Evolutionary conservation across 2,329 filamentous ascomycete species (phyloP).

Genomic region (Scedosporium apiospermum): DNA sequence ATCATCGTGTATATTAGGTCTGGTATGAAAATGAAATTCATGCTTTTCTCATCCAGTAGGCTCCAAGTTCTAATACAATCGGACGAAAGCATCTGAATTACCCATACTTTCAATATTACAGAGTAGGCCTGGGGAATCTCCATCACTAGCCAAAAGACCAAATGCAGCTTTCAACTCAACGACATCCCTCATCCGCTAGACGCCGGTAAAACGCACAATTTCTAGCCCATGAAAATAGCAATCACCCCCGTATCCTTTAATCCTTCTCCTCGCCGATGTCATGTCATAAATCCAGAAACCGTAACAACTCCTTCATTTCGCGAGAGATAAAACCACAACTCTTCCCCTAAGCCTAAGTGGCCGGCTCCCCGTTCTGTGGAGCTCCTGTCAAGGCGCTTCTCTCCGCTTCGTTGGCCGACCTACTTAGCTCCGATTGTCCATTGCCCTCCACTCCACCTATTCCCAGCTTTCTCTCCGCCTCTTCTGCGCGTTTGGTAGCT

Average conservation of each 20-base stretch:
- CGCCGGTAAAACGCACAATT: background rate
- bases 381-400: too few species aligned
- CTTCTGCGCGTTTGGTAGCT: conserved; percentile 52
- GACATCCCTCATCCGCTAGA: background rate
- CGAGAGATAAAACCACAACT: too few species aligned
- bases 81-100: background rate
- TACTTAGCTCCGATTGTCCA: too few species aligned
- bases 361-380: too few species aligned
- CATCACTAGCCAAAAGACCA: background rate
- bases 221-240: background rate
- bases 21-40: too few species aligned
- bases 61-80: background rate
- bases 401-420: too few species aligned
- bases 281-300: too few species aligned
- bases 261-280: too few species aligned
- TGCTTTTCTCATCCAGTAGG: too few species aligned
- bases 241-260: background rate
- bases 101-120: background rate
- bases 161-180: background rate
- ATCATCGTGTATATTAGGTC: too few species aligned
- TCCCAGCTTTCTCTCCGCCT: conserved; percentile 52
- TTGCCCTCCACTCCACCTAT: background rate
- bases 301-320: too few species aligned
- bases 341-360: too few species aligned
- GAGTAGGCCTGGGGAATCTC: background rate